Base-by-base conservation (phyloP, 176 grass and related monocot species). In the Zea luxurians region DNA sequence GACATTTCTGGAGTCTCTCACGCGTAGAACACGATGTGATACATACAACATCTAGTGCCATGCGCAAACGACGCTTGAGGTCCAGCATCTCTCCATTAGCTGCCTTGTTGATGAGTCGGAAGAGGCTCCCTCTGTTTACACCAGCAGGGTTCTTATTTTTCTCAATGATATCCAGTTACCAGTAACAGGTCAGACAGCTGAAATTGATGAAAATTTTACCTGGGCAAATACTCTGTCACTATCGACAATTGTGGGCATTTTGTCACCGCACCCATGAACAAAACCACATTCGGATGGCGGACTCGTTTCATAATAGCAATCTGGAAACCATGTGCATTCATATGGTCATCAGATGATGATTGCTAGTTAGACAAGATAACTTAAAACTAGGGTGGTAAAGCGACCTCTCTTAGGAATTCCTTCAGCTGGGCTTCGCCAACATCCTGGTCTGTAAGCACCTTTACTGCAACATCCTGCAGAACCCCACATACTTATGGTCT, bases 271-370 rank as follows among this genome's bases (percentile, higher is more conserved):
- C 94, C 94, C 94, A 97, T 97, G 73, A 97, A 97, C 42, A 97
- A 73, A 7, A 97, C 89, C 45, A 97, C 88, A 65, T 93, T 97
- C 35, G 94, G 91, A 86, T 97, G 94, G 37, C 91, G 89, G 47
- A 85, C 91, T 9, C 89, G 91, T 84, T 94, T 97, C 94, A 97
- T 97, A 71, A 97, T 97, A 61, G 91, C 58, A 88, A 97, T 88
- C 94, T 97, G 79, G 43, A 81, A 78, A 37, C 50, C 4, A 37
- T 60, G 16, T 42, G 0, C 44, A 27, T 27, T 27, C 27, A 12
- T 21, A 77, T 5, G 15, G 36, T 0, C 44, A 4, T 0, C 44
- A 4, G 7, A 60, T 55, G 71, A 69, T 37, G 11, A 2, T 65
- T 69, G 55, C 21, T 54, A 66, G 61, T 35, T 43, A 69, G 35